Evolutionary conservation across 2,329 filamentous ascomycete species (phyloP), one percentile per base, ranked within the genome.

Genomic region (Curvularia verruculosa): DNA sequence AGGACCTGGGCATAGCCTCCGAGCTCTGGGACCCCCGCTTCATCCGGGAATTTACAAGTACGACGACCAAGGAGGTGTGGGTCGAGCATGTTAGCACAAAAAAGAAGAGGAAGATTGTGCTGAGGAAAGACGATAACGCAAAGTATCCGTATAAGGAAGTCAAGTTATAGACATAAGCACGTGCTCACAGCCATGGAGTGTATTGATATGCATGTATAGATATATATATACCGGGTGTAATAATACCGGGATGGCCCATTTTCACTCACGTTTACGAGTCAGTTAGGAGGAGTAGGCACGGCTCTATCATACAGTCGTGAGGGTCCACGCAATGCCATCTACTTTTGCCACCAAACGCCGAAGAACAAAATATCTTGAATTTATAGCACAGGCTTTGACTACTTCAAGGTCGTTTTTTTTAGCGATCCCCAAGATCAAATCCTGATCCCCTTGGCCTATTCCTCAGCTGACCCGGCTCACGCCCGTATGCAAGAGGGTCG

Each of bases 11-110:
- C 34, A 90, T 99, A 64, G 95, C 92, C 1, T 93, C 89, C 63
- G 95, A 99, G 79, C 84, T 99, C 19, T 99, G 95, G 95, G 95
- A 99, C 79, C 95, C 95, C 34, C 83, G 90, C 53, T 99, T 90
- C 80, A 92, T 98, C 64, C 86, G 90, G 68, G 85, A 85, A 67
- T 99, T 92, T 80, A 90, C 90, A 82, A 87, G 86, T 68, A 80
- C 87, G 67, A 80, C 90, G 72, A 88, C 88, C 54, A 87, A 88
- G 68, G 90, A 97, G 82, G 83, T 88, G 31, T 96, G 94, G 86
- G 94, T 94, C 41, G 95, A 98, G 82, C 92, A 99, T 79, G 81
- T 85, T 41, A 80, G 83, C 15, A 96, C 85, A 57, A 97, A 96
- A 84, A 96, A 92, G 85, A 91, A 89, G 84, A 89, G 88, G 74